These are phyloP conservation scores for Aspergillus haitiensis DNA, from an alignment of 495 filamentous ascomycete genomes.

Conservation along the genomic window DNA sequence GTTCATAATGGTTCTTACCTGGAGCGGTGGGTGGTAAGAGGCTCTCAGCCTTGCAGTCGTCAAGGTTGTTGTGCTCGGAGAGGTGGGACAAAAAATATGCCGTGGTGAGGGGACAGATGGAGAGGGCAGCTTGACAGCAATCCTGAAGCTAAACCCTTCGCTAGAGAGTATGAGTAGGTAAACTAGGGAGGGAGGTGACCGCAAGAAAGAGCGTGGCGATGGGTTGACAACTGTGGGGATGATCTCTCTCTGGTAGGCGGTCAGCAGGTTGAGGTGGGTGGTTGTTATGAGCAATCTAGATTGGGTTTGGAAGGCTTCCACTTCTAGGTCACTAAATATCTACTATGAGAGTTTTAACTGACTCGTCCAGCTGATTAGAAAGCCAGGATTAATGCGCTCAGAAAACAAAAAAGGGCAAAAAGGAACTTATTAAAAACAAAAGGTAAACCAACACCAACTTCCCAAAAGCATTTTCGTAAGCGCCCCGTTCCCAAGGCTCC, in stretches of 20 bases:
- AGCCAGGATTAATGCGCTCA: no score
- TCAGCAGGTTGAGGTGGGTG: constrained; percentile 20
- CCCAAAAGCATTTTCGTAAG: not conserved
- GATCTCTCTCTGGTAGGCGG: constrained; percentile 36
- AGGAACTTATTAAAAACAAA: no score
- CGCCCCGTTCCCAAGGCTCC: constrained; percentile 1
- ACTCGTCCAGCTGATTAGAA: not conserved
- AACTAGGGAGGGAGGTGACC: constrained; percentile 20
- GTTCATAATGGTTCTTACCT: constrained; percentile 10
- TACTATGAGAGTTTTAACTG: no score
- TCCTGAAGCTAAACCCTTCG: constrained; percentile 6
- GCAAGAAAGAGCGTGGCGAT: constrained; percentile 36
- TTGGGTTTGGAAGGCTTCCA: not conserved
- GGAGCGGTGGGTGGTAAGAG: constrained; percentile 21
- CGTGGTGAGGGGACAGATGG: not conserved
- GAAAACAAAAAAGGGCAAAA: no score
- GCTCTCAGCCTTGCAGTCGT: not conserved
- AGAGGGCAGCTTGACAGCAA: not conserved
- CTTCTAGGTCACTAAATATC: not conserved
- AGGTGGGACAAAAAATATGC: not conserved
- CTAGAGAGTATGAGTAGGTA: constrained; percentile 9
- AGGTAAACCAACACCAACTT: not conserved
- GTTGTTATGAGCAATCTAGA: constrained; percentile 15
- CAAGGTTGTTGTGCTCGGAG: not conserved
- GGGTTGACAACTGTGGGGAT: constrained; percentile 29